Evolutionary conservation across 768 basidiomycete species (phyloP).

Genomic region (Termitomyces heimii): DNA sequence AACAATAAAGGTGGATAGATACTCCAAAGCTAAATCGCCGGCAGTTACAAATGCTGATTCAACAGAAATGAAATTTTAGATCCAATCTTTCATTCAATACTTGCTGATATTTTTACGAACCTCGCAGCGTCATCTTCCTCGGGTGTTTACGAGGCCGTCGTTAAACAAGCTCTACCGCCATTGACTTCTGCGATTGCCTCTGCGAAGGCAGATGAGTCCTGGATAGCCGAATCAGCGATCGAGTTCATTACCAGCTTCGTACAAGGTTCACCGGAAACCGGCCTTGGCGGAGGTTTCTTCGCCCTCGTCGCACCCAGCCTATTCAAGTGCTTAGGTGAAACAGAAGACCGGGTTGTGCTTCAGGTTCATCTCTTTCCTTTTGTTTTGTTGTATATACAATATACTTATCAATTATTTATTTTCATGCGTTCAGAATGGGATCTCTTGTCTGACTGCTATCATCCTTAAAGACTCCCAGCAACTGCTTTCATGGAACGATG

Average conservation of each 20-base stretch:
- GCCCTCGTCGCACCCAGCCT: constrained; percentile 66
- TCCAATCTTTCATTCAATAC: constrained; percentile 82
- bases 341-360: constrained; percentile 84
- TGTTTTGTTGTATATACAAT: not conserved
- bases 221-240: constrained; percentile 75
- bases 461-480: constrained; percentile 86
- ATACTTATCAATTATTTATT: not conserved
- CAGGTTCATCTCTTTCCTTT: constrained; percentile 42
- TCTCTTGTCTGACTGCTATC: constrained; percentile 73
- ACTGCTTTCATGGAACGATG: constrained; percentile 69
- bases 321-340: constrained; percentile 58
- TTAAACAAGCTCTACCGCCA: constrained; percentile 66
- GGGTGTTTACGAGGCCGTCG: constrained; percentile 66
- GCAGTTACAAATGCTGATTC: not conserved
- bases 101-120: constrained; percentile 72
- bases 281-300: constrained; percentile 80
- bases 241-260: constrained; percentile 75
- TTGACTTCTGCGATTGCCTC: constrained; percentile 60
- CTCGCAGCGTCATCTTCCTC: constrained; percentile 56
- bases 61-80: constrained; percentile 34
- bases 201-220: constrained; percentile 58
- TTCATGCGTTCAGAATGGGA: constrained; percentile 57
- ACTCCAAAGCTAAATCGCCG: not conserved
- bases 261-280: constrained; percentile 53
- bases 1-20: constrained; percentile 70